Base-by-base conservation (phyloP, 805 yeast species). In the Yueomyces sinensis region DNA sequence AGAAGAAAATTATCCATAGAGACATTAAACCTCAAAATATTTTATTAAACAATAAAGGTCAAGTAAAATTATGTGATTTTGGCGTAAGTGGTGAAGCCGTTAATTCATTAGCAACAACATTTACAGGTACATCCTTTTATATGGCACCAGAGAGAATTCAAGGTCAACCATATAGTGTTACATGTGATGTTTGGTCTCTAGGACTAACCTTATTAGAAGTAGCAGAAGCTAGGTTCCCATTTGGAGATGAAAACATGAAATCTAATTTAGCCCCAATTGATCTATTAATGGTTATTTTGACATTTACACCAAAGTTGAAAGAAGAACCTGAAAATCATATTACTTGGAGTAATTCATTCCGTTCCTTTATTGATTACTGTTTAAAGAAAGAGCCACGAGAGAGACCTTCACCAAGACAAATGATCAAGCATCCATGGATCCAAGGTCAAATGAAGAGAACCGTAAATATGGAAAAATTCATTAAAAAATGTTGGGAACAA, bases 61-160 rank as follows among this genome's bases (percentile, higher is more conserved):
- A 81, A 49, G 87, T 89, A 34, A 91, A 91, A 54, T 62, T 91
- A 34, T 89, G 97, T 60, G 98, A 91, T 60, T 91, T 91, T 62
- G 98, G 98, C 16, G 98, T 91, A 19, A 79, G 94, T 51, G 98
- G 98, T 9, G 95, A 84, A 50, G 95, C 91, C 15, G 95, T 89
- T 23, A 81, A 91, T 56, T 84, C 95, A 0, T 63, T 91, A 32
- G 97, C 97, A 1, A 83, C 95, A 1, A 91, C 98, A 0, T 91
- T 87, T 52, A 91, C 95, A 0, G 98, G 98, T 2, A 91, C 98
- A 0, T 87, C 94, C 9, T 89, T 83, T 54, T 91, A 91, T 57
- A 91, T 91, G 98, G 97, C 98, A 0, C 98, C 98, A 0, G 98
- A 91, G 57, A 69, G 98, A 46, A 89, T 91, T 34, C 82, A 82